These are phyloP conservation scores for Quercus berberidifolia DNA, from an alignment of 306 rosid species.

Conservation along the genomic window DNA sequence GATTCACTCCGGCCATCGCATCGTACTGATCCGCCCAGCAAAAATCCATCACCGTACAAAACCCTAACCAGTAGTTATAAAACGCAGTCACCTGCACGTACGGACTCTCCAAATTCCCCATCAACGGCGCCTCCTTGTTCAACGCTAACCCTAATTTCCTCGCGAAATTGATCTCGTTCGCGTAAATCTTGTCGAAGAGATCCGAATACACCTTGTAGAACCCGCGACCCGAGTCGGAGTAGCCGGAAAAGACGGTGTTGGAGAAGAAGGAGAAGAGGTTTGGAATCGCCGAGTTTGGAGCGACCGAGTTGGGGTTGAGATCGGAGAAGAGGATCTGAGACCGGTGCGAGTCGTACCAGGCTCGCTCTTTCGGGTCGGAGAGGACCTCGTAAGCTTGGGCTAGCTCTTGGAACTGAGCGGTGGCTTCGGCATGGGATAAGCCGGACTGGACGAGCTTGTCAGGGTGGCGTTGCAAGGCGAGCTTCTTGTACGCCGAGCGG, in stretches of 20 bases:
- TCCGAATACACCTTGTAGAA: constrained; percentile 76
- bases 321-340: constrained; percentile 89
- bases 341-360: constrained; percentile 98
- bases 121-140: constrained; percentile 59
- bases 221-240: constrained; percentile 60
- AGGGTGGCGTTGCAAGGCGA: constrained; percentile 91
- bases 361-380: constrained; percentile 87
- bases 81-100: constrained; percentile 81
- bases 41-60: constrained; percentile 86
- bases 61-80: constrained; percentile 75
- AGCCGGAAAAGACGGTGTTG: constrained; percentile 65
- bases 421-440: constrained; percentile 68
- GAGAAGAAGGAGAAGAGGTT: constrained; percentile 92
- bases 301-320: constrained; percentile 39
- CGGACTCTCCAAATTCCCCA: constrained; percentile 83
- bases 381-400: constrained; percentile 93
- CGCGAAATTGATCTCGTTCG: constrained; percentile 65
- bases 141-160: constrained; percentile 55
- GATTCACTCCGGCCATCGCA: constrained; percentile 64
- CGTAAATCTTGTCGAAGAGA: constrained; percentile 58
- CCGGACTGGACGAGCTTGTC: constrained; percentile 90
- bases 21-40: constrained; percentile 86
- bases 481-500: constrained; percentile 68
- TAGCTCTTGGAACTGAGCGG: constrained; percentile 90
- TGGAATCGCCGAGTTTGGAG: constrained; percentile 49